Evolutionary conservation across 83 land plant genomes (phyloP), one percentile per base, ranked within the genome.

Genomic region (Picea mariana): DNA sequence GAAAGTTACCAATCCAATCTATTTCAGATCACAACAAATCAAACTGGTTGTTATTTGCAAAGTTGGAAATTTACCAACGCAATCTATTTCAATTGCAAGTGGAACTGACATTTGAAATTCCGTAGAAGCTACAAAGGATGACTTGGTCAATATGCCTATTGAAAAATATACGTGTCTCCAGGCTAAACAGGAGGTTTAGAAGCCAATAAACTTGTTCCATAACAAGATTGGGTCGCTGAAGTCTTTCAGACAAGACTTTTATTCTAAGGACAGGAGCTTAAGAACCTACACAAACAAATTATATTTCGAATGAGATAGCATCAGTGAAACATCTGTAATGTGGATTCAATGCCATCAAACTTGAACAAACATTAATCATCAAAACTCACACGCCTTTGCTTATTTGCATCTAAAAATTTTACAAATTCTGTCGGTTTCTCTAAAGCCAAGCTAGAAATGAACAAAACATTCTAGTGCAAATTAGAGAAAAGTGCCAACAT

Each of bases 141-240:
- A 97, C 83, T 83, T 97, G 99, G 82, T 97, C 99, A 85, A 97
- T 96, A 79, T 97, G 97, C 34, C 99, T 93, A 79, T 90, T 94
- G 86, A 97, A 97, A 73, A 97, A 95, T 21, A 97, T 85, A 75
- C 88, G 62, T 62, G 97, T 94, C 76, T 83, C 88, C 44, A 90
- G 90, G 83, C 80, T 77, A 26, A 97, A 90, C 9, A 91, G 87
- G 79, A 86, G 91, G 49, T 94, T 94, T 17, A 97, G 67, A 44
- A 94, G 93, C 58, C 87, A 86, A 82, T 92, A 94, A 9, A 97
- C 92, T 67, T 82, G 92, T 88, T 97, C 99, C 85, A 91, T 77
- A 12, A 94, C 81, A 72, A 91, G 89, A 68, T 85, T 89, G 8
- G 95, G 82, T 75, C 89, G 87, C 78, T 89, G 86, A 31, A 97